Evolutionary conservation across 2,329 filamentous ascomycete genomes (phyloP).

Genomic region (Colletotrichum tanaceti): DNA sequence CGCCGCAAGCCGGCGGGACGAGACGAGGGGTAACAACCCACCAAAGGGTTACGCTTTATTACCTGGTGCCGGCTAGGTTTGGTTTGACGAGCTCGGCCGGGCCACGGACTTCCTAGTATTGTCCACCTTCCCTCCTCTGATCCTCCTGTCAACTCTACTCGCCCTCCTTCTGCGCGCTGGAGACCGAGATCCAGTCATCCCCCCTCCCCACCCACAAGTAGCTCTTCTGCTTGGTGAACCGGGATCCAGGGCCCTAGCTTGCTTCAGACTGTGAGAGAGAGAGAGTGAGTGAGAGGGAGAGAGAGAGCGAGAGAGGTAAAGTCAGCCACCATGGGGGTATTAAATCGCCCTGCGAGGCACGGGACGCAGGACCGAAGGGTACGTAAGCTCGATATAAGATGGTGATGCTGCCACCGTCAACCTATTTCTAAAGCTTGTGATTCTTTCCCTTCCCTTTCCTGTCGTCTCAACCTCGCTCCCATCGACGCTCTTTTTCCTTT

Average conservation of each 20-base stretch:
- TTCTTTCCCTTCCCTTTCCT: slow-evolving; percentile 16
- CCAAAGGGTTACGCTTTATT: slow-evolving; percentile 9
- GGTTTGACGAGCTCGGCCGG: slow-evolving; percentile 37
- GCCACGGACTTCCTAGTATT: slow-evolving; percentile 39
- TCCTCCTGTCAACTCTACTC: slow-evolving; percentile 12
- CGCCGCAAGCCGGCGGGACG: slow-evolving; percentile 28
- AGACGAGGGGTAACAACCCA: slow-evolving; percentile 15
- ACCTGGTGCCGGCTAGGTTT: slow-evolving; percentile 27
- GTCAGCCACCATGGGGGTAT: slow-evolving; percentile 35
- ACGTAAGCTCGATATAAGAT: slow-evolving; percentile 38
- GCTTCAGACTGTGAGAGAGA: slow-evolving; percentile 23
- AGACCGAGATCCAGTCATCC: slow-evolving; percentile 36
- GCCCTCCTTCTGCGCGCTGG: not conserved
- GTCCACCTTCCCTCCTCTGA: not conserved
- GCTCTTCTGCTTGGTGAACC: slow-evolving; percentile 10
- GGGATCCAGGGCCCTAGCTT: slow-evolving; percentile 29
- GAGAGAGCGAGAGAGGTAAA: not conserved
- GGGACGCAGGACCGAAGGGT: slow-evolving; percentile 31
- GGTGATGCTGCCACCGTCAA: slow-evolving; percentile 35
- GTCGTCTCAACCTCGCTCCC: slow-evolving; percentile 35
- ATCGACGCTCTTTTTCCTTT: slow-evolving; percentile 36
- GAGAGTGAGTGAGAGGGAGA: too few species aligned
- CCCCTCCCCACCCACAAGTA: not conserved
- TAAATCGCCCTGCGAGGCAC: slow-evolving; percentile 29
- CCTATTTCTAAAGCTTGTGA: slow-evolving; percentile 22